These are phyloP conservation scores for Aphanomyces astaci DNA, from an alignment of 352 stramenopile species.

Conservation along the genomic window DNA sequence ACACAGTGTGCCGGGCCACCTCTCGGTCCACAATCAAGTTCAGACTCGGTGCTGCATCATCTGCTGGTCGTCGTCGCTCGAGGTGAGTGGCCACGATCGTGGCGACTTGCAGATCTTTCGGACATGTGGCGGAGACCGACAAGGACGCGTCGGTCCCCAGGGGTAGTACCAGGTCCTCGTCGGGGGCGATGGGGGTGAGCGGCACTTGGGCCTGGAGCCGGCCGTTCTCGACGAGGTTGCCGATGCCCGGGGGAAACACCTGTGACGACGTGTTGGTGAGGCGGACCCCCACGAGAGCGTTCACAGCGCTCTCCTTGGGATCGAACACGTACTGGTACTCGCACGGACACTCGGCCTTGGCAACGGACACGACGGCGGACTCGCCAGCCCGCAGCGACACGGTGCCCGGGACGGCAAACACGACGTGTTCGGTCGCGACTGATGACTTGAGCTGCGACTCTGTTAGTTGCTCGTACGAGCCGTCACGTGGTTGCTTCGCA, in stretches of 20 bases:
- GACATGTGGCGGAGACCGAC: not conserved
- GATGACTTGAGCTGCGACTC: not conserved
- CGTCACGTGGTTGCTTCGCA: constrained; percentile 1
- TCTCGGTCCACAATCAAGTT: not conserved
- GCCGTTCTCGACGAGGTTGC: constrained; percentile 15
- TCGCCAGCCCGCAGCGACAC: not conserved
- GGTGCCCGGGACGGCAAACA: not conserved
- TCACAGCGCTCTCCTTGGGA: constrained; percentile 5
- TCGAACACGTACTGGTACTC: constrained; percentile 13
- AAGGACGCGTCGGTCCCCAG: not conserved
- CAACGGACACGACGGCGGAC: constrained; percentile 1
- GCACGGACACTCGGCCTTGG: not conserved
- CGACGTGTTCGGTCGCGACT: constrained; percentile 12
- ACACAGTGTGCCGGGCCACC: not conserved
- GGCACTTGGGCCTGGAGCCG: constrained; percentile 9
- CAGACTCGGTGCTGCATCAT: too few relatives aligned
- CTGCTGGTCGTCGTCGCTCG: too few relatives aligned
- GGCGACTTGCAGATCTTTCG: not conserved
- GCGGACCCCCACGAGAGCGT: constrained; percentile 1
- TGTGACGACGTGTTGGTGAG: not conserved
- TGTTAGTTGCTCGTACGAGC: not conserved
- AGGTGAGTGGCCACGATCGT: not conserved
- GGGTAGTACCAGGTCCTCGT: constrained; percentile 6
- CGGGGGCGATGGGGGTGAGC: not conserved
- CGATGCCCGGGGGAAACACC: not conserved